phyloP scores from a whole-genome alignment of 768 basidiomycete genomes.

The Rhodotorula diobovata region DNA sequence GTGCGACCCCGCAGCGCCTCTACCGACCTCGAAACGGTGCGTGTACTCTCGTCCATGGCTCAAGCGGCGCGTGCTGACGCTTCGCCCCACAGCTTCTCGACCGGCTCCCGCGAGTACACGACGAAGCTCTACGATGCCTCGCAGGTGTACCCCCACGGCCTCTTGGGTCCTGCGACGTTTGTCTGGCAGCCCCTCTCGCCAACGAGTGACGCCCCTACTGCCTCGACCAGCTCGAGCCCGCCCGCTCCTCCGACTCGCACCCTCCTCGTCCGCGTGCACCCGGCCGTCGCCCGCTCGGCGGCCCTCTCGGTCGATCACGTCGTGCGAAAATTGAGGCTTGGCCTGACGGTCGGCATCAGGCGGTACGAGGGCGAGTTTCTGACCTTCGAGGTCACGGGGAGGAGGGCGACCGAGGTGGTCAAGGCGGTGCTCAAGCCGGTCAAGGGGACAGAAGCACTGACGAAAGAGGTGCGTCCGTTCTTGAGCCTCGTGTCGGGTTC shows the following conservation, averaged over 20 bases:
- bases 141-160: constrained; percentile 60
- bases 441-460: constrained; percentile 23
- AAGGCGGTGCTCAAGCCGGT: constrained; percentile 49
- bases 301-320: background rate
- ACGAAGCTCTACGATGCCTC: constrained; percentile 60
- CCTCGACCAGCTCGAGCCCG: background rate
- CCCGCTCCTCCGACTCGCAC: background rate
- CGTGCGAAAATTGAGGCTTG: constrained; percentile 42
- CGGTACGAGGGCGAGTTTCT: constrained; percentile 8
- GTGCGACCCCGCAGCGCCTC: constrained; percentile 16
- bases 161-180: constrained; percentile 67
- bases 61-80: background rate
- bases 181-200: constrained; percentile 61
- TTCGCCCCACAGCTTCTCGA: constrained; percentile 54
- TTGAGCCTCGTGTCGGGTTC: background rate
- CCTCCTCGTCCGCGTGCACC: constrained; percentile 77
- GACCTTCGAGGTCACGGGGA: constrained; percentile 83
- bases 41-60: background rate
- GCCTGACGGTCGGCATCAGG: constrained; percentile 57
- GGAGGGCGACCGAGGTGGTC: constrained; percentile 67
- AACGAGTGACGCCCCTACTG: background rate
- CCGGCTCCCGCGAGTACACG: constrained; percentile 64
- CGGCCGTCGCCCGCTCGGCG: constrained; percentile 52
- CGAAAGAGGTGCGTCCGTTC: background rate
- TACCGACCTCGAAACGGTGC: constrained; percentile 28